Evolutionary conservation across 2,329 filamentous ascomycete species (phyloP).

Genomic region (Colletotrichum sp.): DNA sequence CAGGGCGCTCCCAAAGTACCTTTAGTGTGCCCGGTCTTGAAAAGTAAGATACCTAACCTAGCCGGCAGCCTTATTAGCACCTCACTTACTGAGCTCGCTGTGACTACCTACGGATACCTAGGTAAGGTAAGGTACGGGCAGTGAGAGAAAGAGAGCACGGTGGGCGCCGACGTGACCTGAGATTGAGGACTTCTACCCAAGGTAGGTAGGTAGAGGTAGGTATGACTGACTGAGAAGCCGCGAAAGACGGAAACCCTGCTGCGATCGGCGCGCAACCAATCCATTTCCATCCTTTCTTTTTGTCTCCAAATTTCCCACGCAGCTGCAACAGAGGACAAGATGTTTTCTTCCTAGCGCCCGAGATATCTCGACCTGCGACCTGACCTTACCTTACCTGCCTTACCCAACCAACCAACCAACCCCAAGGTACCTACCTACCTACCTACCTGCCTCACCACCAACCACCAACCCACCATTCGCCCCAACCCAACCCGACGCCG

Average conservation of each 20-base stretch:
- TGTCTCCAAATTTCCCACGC: conserved; percentile 19
- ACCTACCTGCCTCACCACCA: background rate
- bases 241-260: background rate
- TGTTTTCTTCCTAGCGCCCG: conserved; percentile 16
- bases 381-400: background rate
- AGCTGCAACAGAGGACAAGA: conserved; percentile 17
- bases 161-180: background rate
- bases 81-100: background rate
- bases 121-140: too few species aligned
- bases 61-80: background rate
- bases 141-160: background rate
- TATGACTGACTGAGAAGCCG: background rate
- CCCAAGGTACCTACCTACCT: background rate
- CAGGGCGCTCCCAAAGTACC: background rate
- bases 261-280: conserved; percentile 20
- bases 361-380: background rate
- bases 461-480: background rate
- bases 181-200: background rate
- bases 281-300: conserved; percentile 18
- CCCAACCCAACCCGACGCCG: background rate
- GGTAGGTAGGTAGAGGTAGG: background rate
- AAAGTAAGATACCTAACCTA: background rate
- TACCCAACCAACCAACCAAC: background rate
- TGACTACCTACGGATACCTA: background rate
- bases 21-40: background rate